phyloP scores from a whole-genome alignment of 768 basidiomycete species.

The Kwoniella bestiolae region DNA sequence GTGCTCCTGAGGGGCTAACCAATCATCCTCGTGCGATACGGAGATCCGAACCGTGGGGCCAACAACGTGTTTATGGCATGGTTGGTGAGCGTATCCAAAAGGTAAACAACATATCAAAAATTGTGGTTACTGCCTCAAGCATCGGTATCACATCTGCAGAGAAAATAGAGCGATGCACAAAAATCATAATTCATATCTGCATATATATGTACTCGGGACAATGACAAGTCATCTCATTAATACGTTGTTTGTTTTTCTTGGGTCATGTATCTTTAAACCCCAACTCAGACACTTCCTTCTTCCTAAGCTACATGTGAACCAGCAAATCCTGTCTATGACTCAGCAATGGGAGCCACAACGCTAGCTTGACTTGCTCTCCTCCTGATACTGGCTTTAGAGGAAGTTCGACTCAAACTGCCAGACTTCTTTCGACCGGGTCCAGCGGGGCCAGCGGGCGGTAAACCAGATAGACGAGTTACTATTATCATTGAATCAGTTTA shows the following conservation, averaged over 20 bases:
- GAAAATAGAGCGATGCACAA: no score
- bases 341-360: background rate
- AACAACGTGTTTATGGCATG: background rate
- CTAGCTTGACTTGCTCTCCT: slow-evolving; percentile 23
- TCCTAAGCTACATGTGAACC: background rate
- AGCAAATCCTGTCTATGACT: background rate
- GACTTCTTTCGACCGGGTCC: slow-evolving; percentile 42
- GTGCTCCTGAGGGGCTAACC: background rate
- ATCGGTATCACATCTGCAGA: no score
- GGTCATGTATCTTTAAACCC: no score
- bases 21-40: background rate
- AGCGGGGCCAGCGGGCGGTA: slow-evolving; percentile 36
- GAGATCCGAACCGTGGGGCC: no score
- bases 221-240: no score
- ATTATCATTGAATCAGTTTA: background rate
- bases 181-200: background rate
- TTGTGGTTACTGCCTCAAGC: no score
- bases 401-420: slow-evolving; percentile 33
- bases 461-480: slow-evolving; percentile 45
- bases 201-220: no score
- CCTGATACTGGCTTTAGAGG: slow-evolving; percentile 38
- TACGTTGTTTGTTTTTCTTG: no score
- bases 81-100: background rate
- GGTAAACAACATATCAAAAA: no score
- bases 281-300: no score